Evolutionary conservation across 495 filamentous ascomycete genomes (phyloP).

Genomic region (Pseudoneurospora amorphoporcata): DNA sequence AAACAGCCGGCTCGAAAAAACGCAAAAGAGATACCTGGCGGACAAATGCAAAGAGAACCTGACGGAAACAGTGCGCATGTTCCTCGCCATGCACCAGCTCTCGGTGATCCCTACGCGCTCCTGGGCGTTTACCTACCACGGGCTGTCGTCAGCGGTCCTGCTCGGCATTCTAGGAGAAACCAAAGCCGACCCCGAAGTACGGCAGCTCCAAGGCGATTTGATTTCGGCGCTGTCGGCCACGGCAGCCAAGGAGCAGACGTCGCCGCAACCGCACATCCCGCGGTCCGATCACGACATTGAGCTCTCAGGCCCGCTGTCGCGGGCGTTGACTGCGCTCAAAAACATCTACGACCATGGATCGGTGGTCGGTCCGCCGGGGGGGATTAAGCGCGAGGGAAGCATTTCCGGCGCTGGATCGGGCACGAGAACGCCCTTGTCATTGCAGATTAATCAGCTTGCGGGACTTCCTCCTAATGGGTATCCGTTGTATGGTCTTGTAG

Average conservation of each 20-base stretch:
- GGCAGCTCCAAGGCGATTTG: slow-evolving; percentile 44
- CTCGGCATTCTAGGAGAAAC: slow-evolving; percentile 55
- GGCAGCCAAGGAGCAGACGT: slow-evolving; percentile 41
- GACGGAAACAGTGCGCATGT: slow-evolving; percentile 57
- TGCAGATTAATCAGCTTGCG: slow-evolving; percentile 10
- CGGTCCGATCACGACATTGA: slow-evolving; percentile 44
- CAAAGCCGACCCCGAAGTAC: slow-evolving; percentile 43
- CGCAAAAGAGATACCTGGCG: slow-evolving; percentile 37
- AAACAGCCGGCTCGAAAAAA: slow-evolving; percentile 23
- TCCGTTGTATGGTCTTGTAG: background rate
- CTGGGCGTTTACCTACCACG: slow-evolving; percentile 58
- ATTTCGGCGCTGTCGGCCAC: slow-evolving; percentile 46
- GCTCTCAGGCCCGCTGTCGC: slow-evolving; percentile 42
- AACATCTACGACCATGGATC: slow-evolving; percentile 50
- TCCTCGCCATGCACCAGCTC: slow-evolving; percentile 56
- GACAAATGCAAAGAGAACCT: slow-evolving; percentile 52
- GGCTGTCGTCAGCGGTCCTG: slow-evolving; percentile 53
- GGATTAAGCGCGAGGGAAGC: slow-evolving; percentile 29
- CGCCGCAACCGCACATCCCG: slow-evolving; percentile 33
- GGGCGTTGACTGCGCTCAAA: slow-evolving; percentile 42
- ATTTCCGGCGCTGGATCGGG: slow-evolving; percentile 23
- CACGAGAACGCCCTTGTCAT: slow-evolving; percentile 25
- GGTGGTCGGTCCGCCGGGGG: slow-evolving; percentile 21
- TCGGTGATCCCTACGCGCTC: slow-evolving; percentile 54
- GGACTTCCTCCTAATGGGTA: background rate